These are phyloP conservation scores for Discostella pseudostelligera DNA, from an alignment of 108 stramenopile species.

Conservation along the genomic window DNA sequence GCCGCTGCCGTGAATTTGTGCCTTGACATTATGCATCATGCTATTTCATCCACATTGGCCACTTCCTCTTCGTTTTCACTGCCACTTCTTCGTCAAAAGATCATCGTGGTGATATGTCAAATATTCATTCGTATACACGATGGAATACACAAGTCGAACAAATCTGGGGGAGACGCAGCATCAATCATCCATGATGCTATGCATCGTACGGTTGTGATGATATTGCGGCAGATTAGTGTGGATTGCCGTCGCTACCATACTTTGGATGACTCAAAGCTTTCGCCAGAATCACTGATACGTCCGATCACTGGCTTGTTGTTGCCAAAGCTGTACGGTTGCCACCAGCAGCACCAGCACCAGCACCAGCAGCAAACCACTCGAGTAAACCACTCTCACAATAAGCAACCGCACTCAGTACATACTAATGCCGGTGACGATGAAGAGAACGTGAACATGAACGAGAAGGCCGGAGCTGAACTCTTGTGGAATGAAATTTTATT, in stretches of 20 bases:
- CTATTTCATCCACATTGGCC: constrained; percentile 18
- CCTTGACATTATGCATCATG: constrained; percentile 13
- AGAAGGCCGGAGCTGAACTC: too few species aligned
- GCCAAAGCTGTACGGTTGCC: constrained; percentile 25
- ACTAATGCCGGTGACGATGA: too few species aligned
- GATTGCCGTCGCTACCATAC: constrained; percentile 5
- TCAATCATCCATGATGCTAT: constrained; percentile 12
- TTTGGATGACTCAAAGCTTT: constrained; percentile 1
- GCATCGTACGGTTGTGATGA: constrained; percentile 24
- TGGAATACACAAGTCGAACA: constrained; percentile 1
- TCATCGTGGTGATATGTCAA: constrained; percentile 22
- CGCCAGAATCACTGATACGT: constrained; percentile 30
- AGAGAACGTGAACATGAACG: too few species aligned
- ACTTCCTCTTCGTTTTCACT: constrained; percentile 4
- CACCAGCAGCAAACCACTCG: neutral
- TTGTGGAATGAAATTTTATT: constrained; percentile 38
- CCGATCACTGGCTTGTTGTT: constrained; percentile 44
- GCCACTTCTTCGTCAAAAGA: constrained; percentile 16
- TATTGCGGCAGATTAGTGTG: constrained; percentile 27
- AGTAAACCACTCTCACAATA: neutral
- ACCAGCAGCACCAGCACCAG: neutral
- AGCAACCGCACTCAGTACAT: too few species aligned
- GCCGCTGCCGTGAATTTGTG: constrained; percentile 1
- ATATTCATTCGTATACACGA: constrained; percentile 25
- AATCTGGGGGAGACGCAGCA: neutral